Conservation (phyloP, 192 early-diverging fungal genomes). For the Pilobolus umbonatus region DNA sequence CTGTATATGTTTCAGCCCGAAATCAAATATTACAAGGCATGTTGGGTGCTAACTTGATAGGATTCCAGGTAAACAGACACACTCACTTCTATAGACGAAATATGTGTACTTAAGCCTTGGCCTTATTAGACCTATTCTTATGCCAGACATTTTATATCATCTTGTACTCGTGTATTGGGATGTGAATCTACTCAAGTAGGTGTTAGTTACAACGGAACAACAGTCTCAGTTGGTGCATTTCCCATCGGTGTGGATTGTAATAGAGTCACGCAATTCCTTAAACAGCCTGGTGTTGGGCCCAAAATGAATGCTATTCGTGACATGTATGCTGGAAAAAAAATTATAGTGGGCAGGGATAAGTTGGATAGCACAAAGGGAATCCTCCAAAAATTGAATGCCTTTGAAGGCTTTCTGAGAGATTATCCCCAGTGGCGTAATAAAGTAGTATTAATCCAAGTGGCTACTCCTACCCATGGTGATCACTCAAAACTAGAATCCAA, state of each 20-base stretch:
- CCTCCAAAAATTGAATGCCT: constrained; percentile 88
- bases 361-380: constrained; percentile 93
- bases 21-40: constrained; percentile 83
- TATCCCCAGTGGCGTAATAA: constrained; percentile 94
- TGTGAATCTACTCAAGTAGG: constrained; percentile 90
- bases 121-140: constrained; percentile 80
- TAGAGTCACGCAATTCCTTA: constrained; percentile 60
- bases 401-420: constrained; percentile 83
- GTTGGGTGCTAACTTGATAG: constrained; percentile 85
- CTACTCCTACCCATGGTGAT: constrained; percentile 74
- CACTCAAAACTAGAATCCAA: constrained; percentile 75
- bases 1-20: constrained; percentile 48
- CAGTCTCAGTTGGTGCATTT: constrained; percentile 84
- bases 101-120: background rate
- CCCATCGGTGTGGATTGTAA: constrained; percentile 94
- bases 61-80: constrained; percentile 80
- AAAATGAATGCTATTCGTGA: constrained; percentile 80
- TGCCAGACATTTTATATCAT: constrained; percentile 88
- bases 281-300: constrained; percentile 62
- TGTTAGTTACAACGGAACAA: constrained; percentile 78
- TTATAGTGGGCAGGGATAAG: constrained; percentile 95
- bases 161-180: constrained; percentile 92
- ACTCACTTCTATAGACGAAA: background rate
- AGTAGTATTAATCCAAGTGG: constrained; percentile 96
- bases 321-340: constrained; percentile 86